Base-by-base conservation (phyloP, 1,139 yeast genomes). In the Casaregolazyma suthepensis region DNA sequence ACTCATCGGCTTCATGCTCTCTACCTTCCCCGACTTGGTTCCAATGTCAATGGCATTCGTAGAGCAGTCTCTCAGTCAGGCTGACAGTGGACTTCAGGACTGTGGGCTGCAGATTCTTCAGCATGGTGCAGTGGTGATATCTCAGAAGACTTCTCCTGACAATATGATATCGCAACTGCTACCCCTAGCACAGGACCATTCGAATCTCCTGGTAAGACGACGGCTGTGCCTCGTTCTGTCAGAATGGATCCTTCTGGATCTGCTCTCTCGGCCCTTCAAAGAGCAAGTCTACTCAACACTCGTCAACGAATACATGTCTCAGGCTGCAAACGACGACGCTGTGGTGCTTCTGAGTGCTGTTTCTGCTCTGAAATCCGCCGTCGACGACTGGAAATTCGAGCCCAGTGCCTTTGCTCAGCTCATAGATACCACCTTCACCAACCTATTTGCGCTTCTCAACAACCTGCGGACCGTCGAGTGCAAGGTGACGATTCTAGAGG, bases 351-450 rank as follows among this genome's bases (percentile, higher is more conserved):
- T 91, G 22, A 81, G 95, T 1, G 84, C 94, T 0, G 75, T 87
- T n/a, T 87, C 85, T 62, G 81, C 91, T 0, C 71, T 90, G 15
- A 77, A 83, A 57, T 75, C 80, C 26, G 76, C 87, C 48, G 75
- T 90, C 29, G 93, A 88, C 57, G 97, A 89, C 61, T 89, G 95
- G 90, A 93, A 87, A 58, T 90, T 91, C 66, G 77, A 82, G 45
- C 82, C 87, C 56, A 73, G 72, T 12, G 81, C 75, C 45, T 88
- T 93, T 62, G 71, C 78, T 56, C 90, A 94, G 0, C 89, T 71
- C 63, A 72, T 87, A 53, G 76, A 79, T 42, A 74, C 73, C 1
- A 79, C 80, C 31, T 76, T 88, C 6, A 65, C 71, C 5, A 62
- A 64, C 1, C 66, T 78, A n/a, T 72, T 82, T 45, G 65, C 83